Percentiles rank a stretch among this genome's conserved stretches.
phyloP scores from a whole-genome alignment of 2,329 filamentous ascomycete genomes.

The Ceratocystis variospora region DNA sequence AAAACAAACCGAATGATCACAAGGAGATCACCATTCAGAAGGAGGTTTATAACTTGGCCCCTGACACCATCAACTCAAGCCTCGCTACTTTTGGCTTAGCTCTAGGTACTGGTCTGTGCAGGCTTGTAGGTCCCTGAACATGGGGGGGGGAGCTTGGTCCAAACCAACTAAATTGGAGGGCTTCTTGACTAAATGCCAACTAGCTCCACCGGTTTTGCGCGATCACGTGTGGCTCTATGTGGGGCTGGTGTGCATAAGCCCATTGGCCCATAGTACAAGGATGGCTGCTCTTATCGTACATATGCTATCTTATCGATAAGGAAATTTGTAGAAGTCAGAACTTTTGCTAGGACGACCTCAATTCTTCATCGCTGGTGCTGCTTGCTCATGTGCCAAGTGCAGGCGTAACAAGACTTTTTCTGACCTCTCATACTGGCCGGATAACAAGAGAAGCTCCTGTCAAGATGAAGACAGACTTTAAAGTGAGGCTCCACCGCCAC shows the following conservation, averaged over 20 bases:
- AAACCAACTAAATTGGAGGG: background rate
- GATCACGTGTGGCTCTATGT: background rate
- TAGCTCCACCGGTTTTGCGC: too few species aligned
- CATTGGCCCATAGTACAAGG: background rate
- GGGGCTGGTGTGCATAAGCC: background rate
- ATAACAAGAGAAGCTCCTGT: constrained; percentile 19
- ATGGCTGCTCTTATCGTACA: background rate
- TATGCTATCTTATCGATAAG: constrained; percentile 17
- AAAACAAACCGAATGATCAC: too few species aligned
- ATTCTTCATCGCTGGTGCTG: background rate
- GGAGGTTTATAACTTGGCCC: background rate
- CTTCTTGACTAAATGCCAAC: background rate
- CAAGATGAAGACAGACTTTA: constrained; percentile 98
- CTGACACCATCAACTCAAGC: constrained; percentile 1
- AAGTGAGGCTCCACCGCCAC: constrained; percentile 41
- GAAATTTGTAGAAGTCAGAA: constrained; percentile 13
- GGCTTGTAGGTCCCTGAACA: constrained; percentile 1
- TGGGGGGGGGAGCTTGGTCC: background rate
- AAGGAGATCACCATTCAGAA: background rate
- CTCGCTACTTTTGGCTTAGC: background rate
- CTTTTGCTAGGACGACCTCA: background rate
- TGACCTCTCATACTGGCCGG: background rate
- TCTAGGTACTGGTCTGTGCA: constrained; percentile 1
- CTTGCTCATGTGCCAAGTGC: background rate
- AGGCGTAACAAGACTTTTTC: background rate